Evolutionary conservation across 2,329 filamentous ascomycete genomes (phyloP).

Genomic region (Aspergillus thermomutatus): DNA sequence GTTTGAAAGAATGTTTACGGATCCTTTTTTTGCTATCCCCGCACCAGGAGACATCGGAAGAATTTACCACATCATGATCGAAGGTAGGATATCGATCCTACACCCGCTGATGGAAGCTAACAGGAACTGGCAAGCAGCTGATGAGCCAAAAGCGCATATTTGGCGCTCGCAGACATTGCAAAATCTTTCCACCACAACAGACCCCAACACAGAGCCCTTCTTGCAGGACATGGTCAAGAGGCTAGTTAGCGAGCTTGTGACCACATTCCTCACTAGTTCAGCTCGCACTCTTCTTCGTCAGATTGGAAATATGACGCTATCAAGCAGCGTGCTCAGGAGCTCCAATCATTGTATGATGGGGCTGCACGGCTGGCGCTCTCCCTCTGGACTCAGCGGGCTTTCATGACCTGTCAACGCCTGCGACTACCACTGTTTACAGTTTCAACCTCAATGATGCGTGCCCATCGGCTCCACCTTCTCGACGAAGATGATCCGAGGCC

Average conservation of each 20-base stretch:
- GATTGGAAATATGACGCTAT: too few relatives aligned
- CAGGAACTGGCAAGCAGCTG: slow-evolving; percentile 3
- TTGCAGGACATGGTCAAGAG: not conserved
- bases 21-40: slow-evolving; percentile 8
- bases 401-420: slow-evolving; percentile 5
- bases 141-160: slow-evolving; percentile 13
- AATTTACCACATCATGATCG: slow-evolving; percentile 1
- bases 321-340: not conserved
- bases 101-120: not conserved
- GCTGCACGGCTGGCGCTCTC: slow-evolving; percentile 12
- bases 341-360: slow-evolving; percentile 6
- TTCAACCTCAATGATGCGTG: slow-evolving; percentile 6
- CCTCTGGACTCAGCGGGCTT: slow-evolving; percentile 19
- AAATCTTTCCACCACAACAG: slow-evolving; percentile 8
- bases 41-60: not conserved
- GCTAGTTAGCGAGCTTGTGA: not conserved
- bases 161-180: slow-evolving; percentile 21
- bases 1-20: slow-evolving; percentile 1
- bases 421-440: not conserved
- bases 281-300: not conserved
- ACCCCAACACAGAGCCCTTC: not conserved
- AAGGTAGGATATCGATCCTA: slow-evolving; percentile 1
- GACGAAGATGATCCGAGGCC: slow-evolving; percentile 14
- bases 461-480: slow-evolving; percentile 19
- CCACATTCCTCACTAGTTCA: slow-evolving; percentile 1